Evolutionary conservation across 306 rosid species (phyloP).

Genomic region (Casuarina cunninghamiana): DNA sequence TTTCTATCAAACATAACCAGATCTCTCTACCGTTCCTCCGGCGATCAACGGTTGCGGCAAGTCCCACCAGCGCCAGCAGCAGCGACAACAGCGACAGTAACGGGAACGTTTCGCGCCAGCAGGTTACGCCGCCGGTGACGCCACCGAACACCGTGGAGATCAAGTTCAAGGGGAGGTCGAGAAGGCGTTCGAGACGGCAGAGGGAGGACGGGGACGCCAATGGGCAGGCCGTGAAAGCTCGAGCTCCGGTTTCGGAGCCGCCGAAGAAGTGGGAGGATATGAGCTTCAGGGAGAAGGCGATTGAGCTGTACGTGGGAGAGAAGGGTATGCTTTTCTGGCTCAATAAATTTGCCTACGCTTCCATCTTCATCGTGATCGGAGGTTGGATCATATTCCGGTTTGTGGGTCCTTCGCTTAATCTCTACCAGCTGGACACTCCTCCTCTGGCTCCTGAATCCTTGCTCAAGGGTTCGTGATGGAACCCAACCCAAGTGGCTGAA

Average conservation of each 20-base stretch:
- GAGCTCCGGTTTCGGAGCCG: constrained; percentile 22
- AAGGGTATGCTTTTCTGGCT: constrained; percentile 86
- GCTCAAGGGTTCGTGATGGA: constrained; percentile 58
- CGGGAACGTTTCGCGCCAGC: constrained; percentile 24
- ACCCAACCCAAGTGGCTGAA: background rate
- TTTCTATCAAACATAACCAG: constrained; percentile 13
- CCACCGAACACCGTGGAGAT: constrained; percentile 46
- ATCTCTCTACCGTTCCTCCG: constrained; percentile 25
- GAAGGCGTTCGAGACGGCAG: constrained; percentile 45
- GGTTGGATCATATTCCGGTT: constrained; percentile 85
- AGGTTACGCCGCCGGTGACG: constrained; percentile 29
- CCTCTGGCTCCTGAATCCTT: constrained; percentile 64
- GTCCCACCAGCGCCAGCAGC: constrained; percentile 28
- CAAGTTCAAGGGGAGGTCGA: constrained; percentile 60
- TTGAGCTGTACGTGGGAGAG: constrained; percentile 80
- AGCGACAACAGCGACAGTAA: background rate
- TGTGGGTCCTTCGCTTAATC: constrained; percentile 84
- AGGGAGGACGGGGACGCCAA: constrained; percentile 32
- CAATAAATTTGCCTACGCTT: constrained; percentile 90
- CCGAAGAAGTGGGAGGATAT: constrained; percentile 93
- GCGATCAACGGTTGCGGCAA: constrained; percentile 24
- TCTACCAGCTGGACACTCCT: constrained; percentile 84
- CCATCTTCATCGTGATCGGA: constrained; percentile 83
- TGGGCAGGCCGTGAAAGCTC: constrained; percentile 31
- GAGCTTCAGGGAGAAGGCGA: constrained; percentile 69